Evolutionary conservation across 352 stramenopile species (phyloP), one percentile per base, ranked within the genome.

Genomic region (Phytopythium litorale): DNA sequence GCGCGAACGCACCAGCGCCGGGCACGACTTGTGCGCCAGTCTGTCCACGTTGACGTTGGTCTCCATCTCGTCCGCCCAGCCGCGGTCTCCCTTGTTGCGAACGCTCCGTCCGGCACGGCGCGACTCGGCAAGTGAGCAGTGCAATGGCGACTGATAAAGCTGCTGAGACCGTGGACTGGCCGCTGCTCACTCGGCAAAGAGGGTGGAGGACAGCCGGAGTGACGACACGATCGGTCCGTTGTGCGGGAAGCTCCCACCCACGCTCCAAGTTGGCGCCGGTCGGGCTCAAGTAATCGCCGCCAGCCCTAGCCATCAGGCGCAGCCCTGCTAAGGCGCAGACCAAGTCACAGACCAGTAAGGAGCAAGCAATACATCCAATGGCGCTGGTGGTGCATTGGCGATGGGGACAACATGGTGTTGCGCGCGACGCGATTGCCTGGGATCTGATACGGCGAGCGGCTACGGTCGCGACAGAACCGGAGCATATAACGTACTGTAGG

Each of bases 11-110:
- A 38, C 48, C 13, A 21, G 28, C 12, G 4, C 48, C 4, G 30
- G 25, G 13, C 48, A 54, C 25, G 48, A 54, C 48, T 54, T 54
- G 48, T 54, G 48, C 48, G 48, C 48, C 28, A 54, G 48, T 16
- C 48, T 11, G 25, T 54, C 48, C 15, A 54, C 48, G 48, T 54
- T 19, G 25, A 40, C 35, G 35, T 15, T 54, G 15, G 13, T 37
- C 9, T 40, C 35, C 12, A 15, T 40, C 35, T 11, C 12, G 5
- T 7, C 16, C 13, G 46, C 25, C 45, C 21, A 9, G 35, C 43
- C 8, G 11, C 13, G 45, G 7, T 25, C 9, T 25, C 7, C n/a
- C 1, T 11, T 16, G 45, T 11, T 51, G 8, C 13, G 23, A n/a
- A 25, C 46, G 23, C 21, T 30, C 28, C 28, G 28, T 32, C 28